Conservation (phyloP, 495 filamentous ascomycete genomes). For the Sordaria brevicollis region DNA sequence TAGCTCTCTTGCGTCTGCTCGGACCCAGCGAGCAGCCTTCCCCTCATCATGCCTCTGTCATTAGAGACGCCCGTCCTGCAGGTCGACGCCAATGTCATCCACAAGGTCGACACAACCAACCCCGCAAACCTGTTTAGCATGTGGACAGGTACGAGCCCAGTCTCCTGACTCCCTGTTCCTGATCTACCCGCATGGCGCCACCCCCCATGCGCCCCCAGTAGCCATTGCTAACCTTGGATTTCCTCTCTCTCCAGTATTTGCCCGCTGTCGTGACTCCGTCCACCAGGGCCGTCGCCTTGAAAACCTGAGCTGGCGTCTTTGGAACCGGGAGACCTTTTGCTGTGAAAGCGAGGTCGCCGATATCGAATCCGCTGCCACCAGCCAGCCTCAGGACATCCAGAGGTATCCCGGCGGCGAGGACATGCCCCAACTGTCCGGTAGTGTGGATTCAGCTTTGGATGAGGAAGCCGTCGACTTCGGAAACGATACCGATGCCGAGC, state of each 20-base stretch:
- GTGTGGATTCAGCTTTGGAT: slow-evolving; percentile 74
- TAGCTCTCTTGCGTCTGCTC: slow-evolving; percentile 13
- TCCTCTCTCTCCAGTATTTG: slow-evolving; percentile 64
- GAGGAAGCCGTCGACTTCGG: slow-evolving; percentile 64
- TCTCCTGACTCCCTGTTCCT: background rate
- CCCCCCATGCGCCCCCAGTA: background rate
- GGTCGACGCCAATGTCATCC: slow-evolving; percentile 76
- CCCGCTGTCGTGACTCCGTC: slow-evolving; percentile 87
- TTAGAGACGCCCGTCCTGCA: slow-evolving; percentile 51
- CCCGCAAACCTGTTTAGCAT: slow-evolving; percentile 91
- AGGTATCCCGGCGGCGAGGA: slow-evolving; percentile 32
- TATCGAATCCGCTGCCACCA: slow-evolving; percentile 24
- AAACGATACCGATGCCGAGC: slow-evolving; percentile 27
- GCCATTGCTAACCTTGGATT: slow-evolving; percentile 2
- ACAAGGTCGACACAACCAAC: slow-evolving; percentile 88
- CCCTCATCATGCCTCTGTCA: slow-evolving; percentile 22
- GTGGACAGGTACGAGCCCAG: slow-evolving; percentile 73
- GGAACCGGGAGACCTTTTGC: slow-evolving; percentile 94
- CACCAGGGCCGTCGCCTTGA: slow-evolving; percentile 87
- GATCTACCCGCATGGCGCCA: slow-evolving; percentile 12
- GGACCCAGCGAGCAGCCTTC: slow-evolving; percentile 20
- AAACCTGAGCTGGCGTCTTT: slow-evolving; percentile 92
- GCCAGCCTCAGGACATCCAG: slow-evolving; percentile 39
- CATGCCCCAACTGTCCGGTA: slow-evolving; percentile 80
- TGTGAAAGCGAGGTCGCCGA: slow-evolving; percentile 49